Conservation (phyloP, 2,329 filamentous ascomycete species). For the Diaporthe ampelina region DNA sequence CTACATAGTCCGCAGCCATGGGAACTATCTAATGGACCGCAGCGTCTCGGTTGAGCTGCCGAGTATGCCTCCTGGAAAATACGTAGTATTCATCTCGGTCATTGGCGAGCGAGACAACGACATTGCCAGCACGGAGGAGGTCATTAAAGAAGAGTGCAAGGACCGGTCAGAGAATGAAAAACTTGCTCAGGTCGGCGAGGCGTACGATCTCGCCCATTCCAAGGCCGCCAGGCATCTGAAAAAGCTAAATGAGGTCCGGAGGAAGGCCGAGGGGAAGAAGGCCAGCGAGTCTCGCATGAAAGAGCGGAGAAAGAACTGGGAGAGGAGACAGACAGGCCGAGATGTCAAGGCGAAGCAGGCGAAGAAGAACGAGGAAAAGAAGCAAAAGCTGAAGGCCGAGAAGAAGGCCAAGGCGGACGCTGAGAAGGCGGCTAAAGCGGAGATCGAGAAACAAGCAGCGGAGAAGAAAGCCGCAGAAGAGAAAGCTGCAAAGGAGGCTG, state of each 20-base stretch:
- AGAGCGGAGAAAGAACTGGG: conserved; percentile 55
- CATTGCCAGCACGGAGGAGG: conserved; percentile 71
- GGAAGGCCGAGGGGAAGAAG: conserved; percentile 63
- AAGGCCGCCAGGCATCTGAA: conserved; percentile 60
- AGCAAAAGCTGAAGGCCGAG: conserved; percentile 55
- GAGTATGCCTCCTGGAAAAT: conserved; percentile 79
- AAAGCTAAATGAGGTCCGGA: conserved; percentile 61
- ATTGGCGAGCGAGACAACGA: conserved; percentile 72
- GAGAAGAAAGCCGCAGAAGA: conserved; percentile 15
- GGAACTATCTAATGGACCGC: conserved; percentile 73
- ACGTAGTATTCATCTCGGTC: conserved; percentile 82
- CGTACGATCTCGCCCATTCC: conserved; percentile 78
- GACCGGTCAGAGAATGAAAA: conserved; percentile 81
- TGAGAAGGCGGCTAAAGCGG: conserved; percentile 44
- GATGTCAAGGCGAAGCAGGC: conserved; percentile 56
- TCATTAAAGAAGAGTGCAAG: conserved; percentile 75
- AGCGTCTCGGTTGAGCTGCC: conserved; percentile 82
- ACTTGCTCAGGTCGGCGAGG: conserved; percentile 76
- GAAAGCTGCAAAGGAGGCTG: conserved; percentile 17
- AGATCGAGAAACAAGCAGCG: conserved; percentile 44
- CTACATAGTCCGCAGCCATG: conserved; percentile 68
- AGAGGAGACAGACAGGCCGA: conserved; percentile 54
- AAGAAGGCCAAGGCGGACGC: conserved; percentile 53
- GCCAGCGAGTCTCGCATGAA: conserved; percentile 61
- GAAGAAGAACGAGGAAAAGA: conserved; percentile 59